Evolutionary conservation across 2,329 filamentous ascomycete species (phyloP), one percentile per base, ranked within the genome.

Genomic region (Cryphonectria parasitica): DNA sequence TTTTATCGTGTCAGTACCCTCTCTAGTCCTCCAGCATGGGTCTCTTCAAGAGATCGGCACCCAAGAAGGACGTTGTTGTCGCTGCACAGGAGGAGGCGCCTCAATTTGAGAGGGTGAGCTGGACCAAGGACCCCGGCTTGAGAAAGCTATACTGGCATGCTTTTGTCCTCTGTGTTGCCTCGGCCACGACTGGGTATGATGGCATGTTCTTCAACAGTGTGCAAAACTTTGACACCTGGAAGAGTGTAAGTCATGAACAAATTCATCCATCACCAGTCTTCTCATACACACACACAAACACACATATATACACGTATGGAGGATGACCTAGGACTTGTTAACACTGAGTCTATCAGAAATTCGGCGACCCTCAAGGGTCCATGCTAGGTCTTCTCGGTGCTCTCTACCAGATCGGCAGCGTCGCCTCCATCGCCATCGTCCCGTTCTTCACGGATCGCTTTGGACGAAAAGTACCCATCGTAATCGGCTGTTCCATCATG

Each of bases 371-470:
- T 0, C 56, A 82, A 76, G 77, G 84, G 73, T 76, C 79, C 71
- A 74, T 78, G 77, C 78, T 84, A 10, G 88, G 88, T 66, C 82
- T 90, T 43, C 81, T 90, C 3, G 85, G 84, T 13, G 86, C 88
- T 10, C 84, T 87, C 72, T 90, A 90, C 78, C 87, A 87, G 74
- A 84, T 90, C 56, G 88, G 88, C 62, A 87, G 86, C 69, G 83
- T 90, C 71, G 79, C 82, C 60, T 86, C 86, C 34, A 86, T 90
- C 56, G 87, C 87, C 2, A 79, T 90, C 43, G 87, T 89, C 11
- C 85, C 88, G 3, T 77, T 85, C 56, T 72, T 90, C 19, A 86
- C 87, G 67, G 87, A 90, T 74, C 82, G 82, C 69, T 80, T 86
- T 62, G 88, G 88, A 25, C 80, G 87, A 69, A 83, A 85, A 74